Percentiles rank a stretch among this genome's conserved stretches.
These are phyloP conservation scores for Candida multigemmis DNA, from an alignment of 805 yeast species.

Conservation along the genomic window DNA sequence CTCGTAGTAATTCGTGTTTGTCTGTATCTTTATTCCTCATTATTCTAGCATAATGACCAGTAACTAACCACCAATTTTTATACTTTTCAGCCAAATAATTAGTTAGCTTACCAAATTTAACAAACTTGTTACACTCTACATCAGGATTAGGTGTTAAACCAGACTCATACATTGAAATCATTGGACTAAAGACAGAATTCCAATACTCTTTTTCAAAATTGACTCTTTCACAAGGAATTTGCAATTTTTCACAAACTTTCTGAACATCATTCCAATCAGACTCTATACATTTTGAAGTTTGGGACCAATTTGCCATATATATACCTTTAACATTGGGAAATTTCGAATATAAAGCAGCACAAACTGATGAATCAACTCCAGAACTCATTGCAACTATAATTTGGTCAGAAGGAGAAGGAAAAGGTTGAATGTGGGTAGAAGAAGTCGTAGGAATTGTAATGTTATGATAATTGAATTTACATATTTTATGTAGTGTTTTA, in stretches of 20 bases:
- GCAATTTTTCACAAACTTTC: conserved; percentile 47
- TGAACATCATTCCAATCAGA: conserved; percentile 84
- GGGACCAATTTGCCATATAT: conserved; percentile 91
- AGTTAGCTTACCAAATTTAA: conserved; percentile 78
- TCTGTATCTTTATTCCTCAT: conserved; percentile 21
- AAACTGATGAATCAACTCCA: conserved; percentile 92
- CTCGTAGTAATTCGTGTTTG: conserved; percentile 44
- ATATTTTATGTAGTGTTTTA: too few species aligned
- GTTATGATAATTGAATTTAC: too few species aligned
- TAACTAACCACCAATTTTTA: conserved; percentile 72
- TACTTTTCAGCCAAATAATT: conserved; percentile 39
- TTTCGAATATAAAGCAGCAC: conserved; percentile 57
- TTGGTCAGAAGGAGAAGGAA: conserved; percentile 49
- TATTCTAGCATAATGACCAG: conserved; percentile 73
- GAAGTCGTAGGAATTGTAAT: too few species aligned
- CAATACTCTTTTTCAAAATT: conserved; percentile 90
- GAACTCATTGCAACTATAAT: conserved; percentile 89
- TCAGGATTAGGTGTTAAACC: conserved; percentile 96
- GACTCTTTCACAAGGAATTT: conserved; percentile 65
- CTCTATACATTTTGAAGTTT: conserved; percentile 64
- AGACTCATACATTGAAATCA: conserved; percentile 59
- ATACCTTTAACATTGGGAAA: conserved; percentile 65
- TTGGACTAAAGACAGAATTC: conserved; percentile 87
- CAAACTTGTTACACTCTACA: conserved; percentile 72
- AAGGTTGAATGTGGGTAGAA: too few species aligned